These are phyloP conservation scores for Penicillium sp. DNA, from an alignment of 2,329 filamentous ascomycete genomes.

Conservation along the genomic window DNA sequence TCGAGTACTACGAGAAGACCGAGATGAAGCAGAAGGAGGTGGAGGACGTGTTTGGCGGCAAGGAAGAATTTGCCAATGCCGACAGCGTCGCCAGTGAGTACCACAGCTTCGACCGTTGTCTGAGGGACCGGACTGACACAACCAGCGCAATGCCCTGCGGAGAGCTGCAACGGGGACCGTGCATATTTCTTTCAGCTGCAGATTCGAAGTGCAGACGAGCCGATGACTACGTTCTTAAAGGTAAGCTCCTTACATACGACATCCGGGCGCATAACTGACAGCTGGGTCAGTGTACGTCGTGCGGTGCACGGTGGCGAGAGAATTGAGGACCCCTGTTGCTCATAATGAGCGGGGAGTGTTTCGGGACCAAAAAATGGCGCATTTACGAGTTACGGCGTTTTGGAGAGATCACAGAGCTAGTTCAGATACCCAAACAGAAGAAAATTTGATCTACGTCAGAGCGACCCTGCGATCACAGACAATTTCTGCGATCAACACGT, in stretches of 20 bases:
- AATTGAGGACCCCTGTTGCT: constrained; percentile 34
- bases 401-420: not conserved
- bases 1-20: constrained; percentile 75
- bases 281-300: constrained; percentile 44
- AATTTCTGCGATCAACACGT: not conserved
- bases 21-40: constrained; percentile 78
- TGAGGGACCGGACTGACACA: not conserved
- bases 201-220: constrained; percentile 96
- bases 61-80: constrained; percentile 86
- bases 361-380: constrained; percentile 4
- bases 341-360: not conserved
- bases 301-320: constrained; percentile 50
- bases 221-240: constrained; percentile 96
- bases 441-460: constrained; percentile 14
- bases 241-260: constrained; percentile 45
- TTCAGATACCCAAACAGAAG: constrained; percentile 6
- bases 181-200: constrained; percentile 97
- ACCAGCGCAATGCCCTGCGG: constrained; percentile 74
- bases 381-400: constrained; percentile 1
- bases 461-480: constrained; percentile 6
- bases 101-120: not conserved
- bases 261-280: constrained; percentile 21
- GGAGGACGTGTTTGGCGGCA: constrained; percentile 86
- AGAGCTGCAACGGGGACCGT: constrained; percentile 75
- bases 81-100: constrained; percentile 68